A percentile compares a stretch with the other conserved stretches of the same genome.
Conservation (phyloP, 768 basidiomycete genomes). For the Kwoniella sp. region DNA sequence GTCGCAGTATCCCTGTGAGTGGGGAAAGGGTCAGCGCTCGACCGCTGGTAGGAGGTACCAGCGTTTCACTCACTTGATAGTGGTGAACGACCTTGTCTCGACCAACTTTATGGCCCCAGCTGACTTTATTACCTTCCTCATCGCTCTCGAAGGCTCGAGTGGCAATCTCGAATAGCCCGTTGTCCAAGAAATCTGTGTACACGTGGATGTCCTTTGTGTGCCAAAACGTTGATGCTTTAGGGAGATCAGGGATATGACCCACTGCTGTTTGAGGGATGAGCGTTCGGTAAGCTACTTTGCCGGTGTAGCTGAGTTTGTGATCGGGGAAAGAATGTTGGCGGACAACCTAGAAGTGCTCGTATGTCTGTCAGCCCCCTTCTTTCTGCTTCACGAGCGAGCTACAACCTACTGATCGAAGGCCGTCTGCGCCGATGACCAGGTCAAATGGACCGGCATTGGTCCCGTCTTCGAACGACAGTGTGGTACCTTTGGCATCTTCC, state of each 20-base stretch:
- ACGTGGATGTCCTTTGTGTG: constrained; percentile 27
- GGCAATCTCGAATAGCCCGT: constrained; percentile 31
- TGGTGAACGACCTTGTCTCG: constrained; percentile 21
- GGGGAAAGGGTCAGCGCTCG: no score
- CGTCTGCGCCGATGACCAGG: constrained; percentile 45
- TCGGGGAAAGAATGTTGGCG: constrained; percentile 39
- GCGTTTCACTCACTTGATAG: constrained; percentile 27
- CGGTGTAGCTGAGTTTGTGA: constrained; percentile 38
- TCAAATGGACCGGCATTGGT: constrained; percentile 26
- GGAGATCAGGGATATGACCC: constrained; percentile 27
- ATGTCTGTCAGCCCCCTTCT: background rate
- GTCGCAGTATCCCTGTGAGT: constrained; percentile 23
- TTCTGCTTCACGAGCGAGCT: no score
- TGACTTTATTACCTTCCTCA: constrained; percentile 30
- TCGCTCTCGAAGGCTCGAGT: constrained; percentile 25
- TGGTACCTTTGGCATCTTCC: constrained; percentile 14
- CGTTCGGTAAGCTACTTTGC: constrained; percentile 35
- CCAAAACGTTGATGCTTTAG: constrained; percentile 26
- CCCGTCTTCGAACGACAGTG: constrained; percentile 33
- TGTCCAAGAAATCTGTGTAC: constrained; percentile 29
- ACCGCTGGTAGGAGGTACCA: no score
- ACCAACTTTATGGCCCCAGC: constrained; percentile 30
- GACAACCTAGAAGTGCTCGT: constrained; percentile 23
- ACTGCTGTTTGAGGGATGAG: constrained; percentile 31
- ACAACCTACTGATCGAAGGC: constrained; percentile 39